These are phyloP conservation scores for Phaeosphaeria sp. DNA, from an alignment of 2,329 filamentous ascomycete genomes.

Conservation along the genomic window DNA sequence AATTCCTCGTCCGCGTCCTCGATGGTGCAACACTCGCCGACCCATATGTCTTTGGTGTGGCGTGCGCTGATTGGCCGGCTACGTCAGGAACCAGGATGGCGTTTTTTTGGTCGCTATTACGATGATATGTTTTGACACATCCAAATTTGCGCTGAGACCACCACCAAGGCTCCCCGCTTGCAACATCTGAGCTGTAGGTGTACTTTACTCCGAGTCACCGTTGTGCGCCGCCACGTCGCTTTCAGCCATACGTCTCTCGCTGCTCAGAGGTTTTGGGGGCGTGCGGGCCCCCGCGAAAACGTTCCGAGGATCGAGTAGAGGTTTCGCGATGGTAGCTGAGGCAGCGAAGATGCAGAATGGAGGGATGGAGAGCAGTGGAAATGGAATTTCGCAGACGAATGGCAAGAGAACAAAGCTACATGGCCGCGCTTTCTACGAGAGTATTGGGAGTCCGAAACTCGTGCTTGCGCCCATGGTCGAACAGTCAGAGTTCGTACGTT, in stretches of 20 bases:
- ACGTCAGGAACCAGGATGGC: conserved; percentile 15
- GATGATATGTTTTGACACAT: conserved; percentile 4
- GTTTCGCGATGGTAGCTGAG: conserved; percentile 23
- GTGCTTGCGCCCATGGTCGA: conserved; percentile 98
- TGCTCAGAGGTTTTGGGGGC: conserved; percentile 29
- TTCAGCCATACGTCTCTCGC: conserved; percentile 27
- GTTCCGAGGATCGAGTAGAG: conserved; percentile 8
- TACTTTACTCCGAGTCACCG: too few relatives aligned
- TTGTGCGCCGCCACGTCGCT: too few relatives aligned
- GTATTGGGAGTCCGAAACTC: conserved; percentile 88
- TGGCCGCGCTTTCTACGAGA: conserved; percentile 92
- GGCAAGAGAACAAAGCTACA: conserved; percentile 65
- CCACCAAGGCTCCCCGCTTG: background rate
- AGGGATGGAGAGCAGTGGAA: conserved; percentile 7
- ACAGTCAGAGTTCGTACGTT: conserved; percentile 91
- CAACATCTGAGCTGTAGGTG: background rate
- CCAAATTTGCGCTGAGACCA: background rate
- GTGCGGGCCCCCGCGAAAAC: conserved; percentile 20
- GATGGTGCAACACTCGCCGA: conserved; percentile 13
- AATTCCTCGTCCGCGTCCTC: background rate
- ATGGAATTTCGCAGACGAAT: conserved; percentile 14
- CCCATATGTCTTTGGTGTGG: conserved; percentile 15
- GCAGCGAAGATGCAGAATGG: conserved; percentile 10
- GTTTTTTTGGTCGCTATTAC: conserved; percentile 13
- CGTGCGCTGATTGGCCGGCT: conserved; percentile 22